Conservation (phyloP, 176 grass and related monocot species). For the Aegilops sharonensis region DNA sequence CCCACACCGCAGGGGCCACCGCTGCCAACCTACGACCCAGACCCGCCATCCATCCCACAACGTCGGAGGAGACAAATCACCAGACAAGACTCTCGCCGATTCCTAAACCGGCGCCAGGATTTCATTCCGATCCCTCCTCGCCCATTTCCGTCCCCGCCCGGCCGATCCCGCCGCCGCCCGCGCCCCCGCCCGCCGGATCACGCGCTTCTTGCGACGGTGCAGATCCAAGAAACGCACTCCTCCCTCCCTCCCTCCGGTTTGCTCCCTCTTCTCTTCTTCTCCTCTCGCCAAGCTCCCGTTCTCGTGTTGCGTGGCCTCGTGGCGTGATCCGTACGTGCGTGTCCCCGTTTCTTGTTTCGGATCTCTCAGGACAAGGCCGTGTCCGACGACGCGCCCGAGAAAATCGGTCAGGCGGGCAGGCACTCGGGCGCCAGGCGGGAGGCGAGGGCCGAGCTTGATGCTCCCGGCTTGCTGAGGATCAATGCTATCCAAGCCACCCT, state of each 20-base stretch:
- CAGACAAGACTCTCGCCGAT: neutral
- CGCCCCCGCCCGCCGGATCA: neutral
- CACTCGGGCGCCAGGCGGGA: neutral
- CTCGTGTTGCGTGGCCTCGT: neutral
- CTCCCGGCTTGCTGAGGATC: conserved; percentile 11
- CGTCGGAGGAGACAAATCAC: neutral
- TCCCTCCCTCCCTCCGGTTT: neutral
- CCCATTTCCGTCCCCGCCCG: neutral
- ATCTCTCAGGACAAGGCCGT: neutral
- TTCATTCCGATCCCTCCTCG: neutral
- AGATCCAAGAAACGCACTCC: conserved; percentile 29
- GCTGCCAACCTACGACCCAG: neutral
- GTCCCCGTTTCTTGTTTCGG: neutral
- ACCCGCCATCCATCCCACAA: neutral
- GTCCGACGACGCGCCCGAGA: neutral
- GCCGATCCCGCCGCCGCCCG: too few species aligned
- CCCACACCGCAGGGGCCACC: neutral
- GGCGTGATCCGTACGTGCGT: neutral
- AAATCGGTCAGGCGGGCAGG: neutral
- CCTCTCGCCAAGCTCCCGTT: neutral
- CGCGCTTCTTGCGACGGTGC: neutral
- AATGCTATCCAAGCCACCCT: neutral
- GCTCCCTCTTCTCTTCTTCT: neutral
- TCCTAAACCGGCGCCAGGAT: too few species aligned
- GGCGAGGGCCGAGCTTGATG: neutral